Evolutionary conservation across 2,329 filamentous ascomycete genomes (phyloP), one percentile per base, ranked within the genome.

Genomic region (Fusarium palustre): DNA sequence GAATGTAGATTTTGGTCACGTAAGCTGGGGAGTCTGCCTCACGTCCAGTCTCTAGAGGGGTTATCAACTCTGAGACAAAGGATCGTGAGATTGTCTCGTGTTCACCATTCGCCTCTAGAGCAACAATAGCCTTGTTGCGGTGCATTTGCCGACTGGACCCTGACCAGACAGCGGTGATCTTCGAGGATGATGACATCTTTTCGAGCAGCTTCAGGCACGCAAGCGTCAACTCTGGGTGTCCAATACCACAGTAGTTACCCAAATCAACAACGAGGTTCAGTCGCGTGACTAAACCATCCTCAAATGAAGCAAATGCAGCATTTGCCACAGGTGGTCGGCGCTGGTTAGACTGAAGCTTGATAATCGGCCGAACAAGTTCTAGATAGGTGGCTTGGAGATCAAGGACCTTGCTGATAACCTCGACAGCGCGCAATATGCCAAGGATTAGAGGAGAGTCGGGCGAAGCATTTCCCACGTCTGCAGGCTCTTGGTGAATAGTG

Each of bases 331-430:
- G 85, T 11, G 84, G 81, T 30, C 87, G 84, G 52, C 88, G 86
- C 48, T 86, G 82, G 30, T 85, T 86, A 22, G 87, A 81, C 58
- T 93, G 88, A 34, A 86, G 84, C 76, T 91, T 92, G 71, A 97
- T 84, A 13, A 93, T 80, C 4, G 94, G 93, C 55, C 92, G 88
- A 18, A 98, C 92, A 54, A 99, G 88, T 75, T 98, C 91, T 42
- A 97, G 86, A 76, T 97, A 99, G 0, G 95, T 98, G 18, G 93
- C 88, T 76, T 99, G 96, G 20, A 97, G 86, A 66, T 94, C 92
- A 76, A 98, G 85, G 6, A 97, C 89, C 68, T 92, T 86, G 63
- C 92, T 90, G 79, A 98, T 90, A 48, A 97, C 90, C 75, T 97
- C 89, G 34, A 99, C 88, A n/a, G 89, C 91, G 54, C 90, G 88